Evolutionary conservation across 805 yeast genomes (phyloP), one percentile per base, ranked within the genome.

Genomic region (Wickerhamomyces mucosus): DNA sequence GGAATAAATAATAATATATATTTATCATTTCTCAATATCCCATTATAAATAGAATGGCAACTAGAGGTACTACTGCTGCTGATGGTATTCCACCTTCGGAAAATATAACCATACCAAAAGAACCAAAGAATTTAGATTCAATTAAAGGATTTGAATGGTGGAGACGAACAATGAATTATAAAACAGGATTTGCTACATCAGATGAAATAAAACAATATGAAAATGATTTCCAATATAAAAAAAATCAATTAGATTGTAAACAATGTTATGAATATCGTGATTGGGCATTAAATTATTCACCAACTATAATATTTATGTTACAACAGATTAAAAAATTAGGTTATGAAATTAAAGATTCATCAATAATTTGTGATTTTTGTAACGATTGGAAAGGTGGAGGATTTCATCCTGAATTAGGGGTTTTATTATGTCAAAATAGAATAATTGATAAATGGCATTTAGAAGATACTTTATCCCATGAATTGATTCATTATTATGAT

Each of bases 381-480:
- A 84, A 80, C 40, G 94, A 83, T 39, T 65, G 69, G 59, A 72
- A 77, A 46, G 78, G 85, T 23, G 98, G 97, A 27, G 98, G 98
- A 3, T 92, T 80, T 55, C 85, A 88, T 50, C 96, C 97, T 0
- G 81, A 84, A 23, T 53, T 73, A 26, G 98, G 98, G 3, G 77
- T 92, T 17, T 62, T 86, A 36, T 57, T 92, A 6, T 92, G 98
- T 56, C 85, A 88, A 39, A 88, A 92, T 55, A 67, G 86, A 56
- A 53, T 58, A 21, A 42, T 46, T 15, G 75, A 76, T 50, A 77
- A 77, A 50, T 75, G 79, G 69, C 94, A 84, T 46, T 56, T 86
- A 36, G 96, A 89, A 51, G 97, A 92, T 48, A 83, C 94, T 0
- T 58, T 92, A 40, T 69, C 96, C 2, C 98, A 92, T 52, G 98